Percentiles rank a stretch among this genome's conserved stretches.
These are phyloP conservation scores for Annulohypoxylon stygium DNA, from an alignment of 495 filamentous ascomycete genomes.

Conservation along the genomic window DNA sequence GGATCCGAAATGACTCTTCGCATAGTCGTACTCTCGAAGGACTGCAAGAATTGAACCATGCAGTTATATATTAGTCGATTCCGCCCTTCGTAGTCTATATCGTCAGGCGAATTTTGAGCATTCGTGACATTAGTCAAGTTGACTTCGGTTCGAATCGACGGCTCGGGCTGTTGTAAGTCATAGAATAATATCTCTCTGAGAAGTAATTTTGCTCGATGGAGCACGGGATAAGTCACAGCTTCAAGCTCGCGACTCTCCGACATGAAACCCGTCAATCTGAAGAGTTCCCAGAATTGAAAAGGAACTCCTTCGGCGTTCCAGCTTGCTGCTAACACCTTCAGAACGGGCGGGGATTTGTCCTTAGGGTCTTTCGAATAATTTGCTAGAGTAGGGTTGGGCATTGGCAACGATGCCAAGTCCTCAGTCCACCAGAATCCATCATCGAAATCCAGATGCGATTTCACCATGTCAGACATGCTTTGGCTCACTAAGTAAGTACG, in stretches of 20 bases:
- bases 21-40: conserved; percentile 59
- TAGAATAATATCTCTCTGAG: conserved; percentile 64
- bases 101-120: conserved; percentile 54
- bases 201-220: conserved; percentile 63
- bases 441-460: conserved; percentile 59
- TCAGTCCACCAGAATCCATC: conserved; percentile 68
- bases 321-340: conserved; percentile 60
- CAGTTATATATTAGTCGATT: conserved; percentile 62
- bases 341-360: conserved; percentile 58
- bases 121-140: conserved; percentile 54
- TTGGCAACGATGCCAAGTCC: conserved; percentile 60
- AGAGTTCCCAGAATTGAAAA: conserved; percentile 62
- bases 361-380: conserved; percentile 57
- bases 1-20: conserved; percentile 54
- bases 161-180: conserved; percentile 62
- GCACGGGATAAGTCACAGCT: conserved; percentile 56
- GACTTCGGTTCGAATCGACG: conserved; percentile 59
- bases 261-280: conserved; percentile 59
- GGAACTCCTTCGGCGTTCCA: conserved; percentile 60
- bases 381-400: conserved; percentile 57
- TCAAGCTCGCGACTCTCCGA: conserved; percentile 59
- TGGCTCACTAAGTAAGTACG: conserved; percentile 56
- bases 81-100: conserved; percentile 60
- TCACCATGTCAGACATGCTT: conserved; percentile 57
- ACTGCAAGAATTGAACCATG: conserved; percentile 62